Evolutionary conservation across 2,329 filamentous ascomycete species (phyloP).

Genomic region (Seiridium cupressi): DNA sequence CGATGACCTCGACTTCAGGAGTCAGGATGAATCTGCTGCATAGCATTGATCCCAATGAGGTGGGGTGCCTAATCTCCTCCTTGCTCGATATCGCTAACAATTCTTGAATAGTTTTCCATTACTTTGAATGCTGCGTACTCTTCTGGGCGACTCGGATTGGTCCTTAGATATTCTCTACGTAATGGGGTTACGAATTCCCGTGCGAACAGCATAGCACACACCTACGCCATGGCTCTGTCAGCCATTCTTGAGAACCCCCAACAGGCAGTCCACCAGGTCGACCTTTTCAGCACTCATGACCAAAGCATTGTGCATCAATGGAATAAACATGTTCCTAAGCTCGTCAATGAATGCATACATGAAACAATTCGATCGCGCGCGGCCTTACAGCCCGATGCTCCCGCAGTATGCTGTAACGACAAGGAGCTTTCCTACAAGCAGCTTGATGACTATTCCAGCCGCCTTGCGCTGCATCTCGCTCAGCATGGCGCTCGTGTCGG

Average conservation of each 20-base stretch:
- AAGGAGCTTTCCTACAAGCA: slow-evolving; percentile 7
- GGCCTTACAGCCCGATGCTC: neutral
- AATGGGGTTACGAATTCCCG: slow-evolving; percentile 5
- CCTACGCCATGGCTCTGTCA: slow-evolving; percentile 1
- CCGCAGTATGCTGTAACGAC: neutral
- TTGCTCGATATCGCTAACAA: neutral
- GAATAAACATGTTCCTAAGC: neutral
- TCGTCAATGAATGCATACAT: neutral
- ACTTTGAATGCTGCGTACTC: slow-evolving; percentile 10
- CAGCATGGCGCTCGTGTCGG: slow-evolving; percentile 27
- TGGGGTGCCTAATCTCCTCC: neutral
- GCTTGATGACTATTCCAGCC: slow-evolving; percentile 13
- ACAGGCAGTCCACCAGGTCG: neutral
- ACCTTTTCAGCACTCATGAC: neutral
- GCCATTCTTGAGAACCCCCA: neutral
- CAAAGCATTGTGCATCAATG: neutral
- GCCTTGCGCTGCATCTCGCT: slow-evolving; percentile 26
- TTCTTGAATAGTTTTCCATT: slow-evolving; percentile 1
- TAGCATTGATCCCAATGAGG: slow-evolving; percentile 6
- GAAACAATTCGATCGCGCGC: neutral
- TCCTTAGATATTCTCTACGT: slow-evolving; percentile 2
- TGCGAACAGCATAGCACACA: slow-evolving; percentile 6
- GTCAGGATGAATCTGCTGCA: slow-evolving; percentile 7
- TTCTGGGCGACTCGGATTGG: neutral
- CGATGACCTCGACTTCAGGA: slow-evolving; percentile 3